These are phyloP conservation scores for Botrytis elliptica DNA, from an alignment of 2,329 filamentous ascomycete genomes.

Conservation along the genomic window DNA sequence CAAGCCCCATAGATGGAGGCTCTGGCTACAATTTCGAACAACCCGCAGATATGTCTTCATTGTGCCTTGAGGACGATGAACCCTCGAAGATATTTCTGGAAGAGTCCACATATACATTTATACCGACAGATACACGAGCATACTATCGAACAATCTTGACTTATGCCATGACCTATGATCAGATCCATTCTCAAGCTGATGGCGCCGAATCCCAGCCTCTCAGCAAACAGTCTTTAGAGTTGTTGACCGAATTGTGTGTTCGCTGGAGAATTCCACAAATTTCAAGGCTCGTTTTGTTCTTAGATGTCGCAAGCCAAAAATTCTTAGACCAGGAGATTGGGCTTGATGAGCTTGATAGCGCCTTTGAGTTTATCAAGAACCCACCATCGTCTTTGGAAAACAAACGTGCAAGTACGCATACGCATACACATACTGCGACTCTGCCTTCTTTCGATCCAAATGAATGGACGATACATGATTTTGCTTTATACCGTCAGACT, in stretches of 20 bases:
- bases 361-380: slow-evolving; percentile 79
- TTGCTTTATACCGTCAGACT: slow-evolving; percentile 69
- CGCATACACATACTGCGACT: slow-evolving; percentile 41
- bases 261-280: slow-evolving; percentile 88
- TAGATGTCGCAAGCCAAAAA: slow-evolving; percentile 83
- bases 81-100: slow-evolving; percentile 44
- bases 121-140: slow-evolving; percentile 77
- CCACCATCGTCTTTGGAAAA: slow-evolving; percentile 56
- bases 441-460: slow-evolving; percentile 57
- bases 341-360: slow-evolving; percentile 76
- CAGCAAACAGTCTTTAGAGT: slow-evolving; percentile 77
- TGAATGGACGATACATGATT: slow-evolving; percentile 68
- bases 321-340: slow-evolving; percentile 80
- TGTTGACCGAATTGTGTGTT: slow-evolving; percentile 80
- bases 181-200: slow-evolving; percentile 52
- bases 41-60: slow-evolving; percentile 38
- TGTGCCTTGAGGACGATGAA: slow-evolving; percentile 37
- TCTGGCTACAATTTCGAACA: slow-evolving; percentile 44
- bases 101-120: slow-evolving; percentile 78
- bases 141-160: slow-evolving; percentile 82
- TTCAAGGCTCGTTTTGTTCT: slow-evolving; percentile 73
- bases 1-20: slow-evolving; percentile 45
- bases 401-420: slow-evolving; percentile 45
- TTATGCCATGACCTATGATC: slow-evolving; percentile 68
- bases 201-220: slow-evolving; percentile 47